phyloP scores from a whole-genome alignment of 257 asterid genomes.

The Solanum medicagineum region DNA sequence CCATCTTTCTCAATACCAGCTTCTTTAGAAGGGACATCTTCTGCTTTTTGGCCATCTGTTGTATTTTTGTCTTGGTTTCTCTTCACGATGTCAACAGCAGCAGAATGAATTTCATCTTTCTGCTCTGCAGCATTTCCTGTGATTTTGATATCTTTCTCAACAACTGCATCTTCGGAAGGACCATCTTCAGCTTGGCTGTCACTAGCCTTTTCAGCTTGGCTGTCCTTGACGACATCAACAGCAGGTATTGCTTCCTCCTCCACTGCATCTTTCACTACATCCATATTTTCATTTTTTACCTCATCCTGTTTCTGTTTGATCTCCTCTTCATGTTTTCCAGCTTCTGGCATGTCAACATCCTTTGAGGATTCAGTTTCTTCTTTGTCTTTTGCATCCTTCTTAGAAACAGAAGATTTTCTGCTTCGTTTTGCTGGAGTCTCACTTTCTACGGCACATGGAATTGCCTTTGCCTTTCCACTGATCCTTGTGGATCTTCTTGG shows the following conservation, averaged over 20 bases:
- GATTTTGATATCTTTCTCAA: slow-evolving; percentile 2
- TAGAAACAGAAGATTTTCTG: slow-evolving; percentile 23
- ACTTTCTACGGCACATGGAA: slow-evolving; percentile 14
- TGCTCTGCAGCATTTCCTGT: slow-evolving; percentile 1
- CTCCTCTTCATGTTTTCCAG: slow-evolving; percentile 9
- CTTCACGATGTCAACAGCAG: neutral
- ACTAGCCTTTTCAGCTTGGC: neutral
- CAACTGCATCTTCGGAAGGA: neutral
- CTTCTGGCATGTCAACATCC: slow-evolving; percentile 14
- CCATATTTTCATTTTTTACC: neutral
- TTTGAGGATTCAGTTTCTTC: slow-evolving; percentile 10
- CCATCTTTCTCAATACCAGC: neutral
- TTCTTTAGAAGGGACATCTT: neutral
- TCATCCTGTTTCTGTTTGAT: neutral
- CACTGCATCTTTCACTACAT: neutral
- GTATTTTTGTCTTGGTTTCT: neutral
- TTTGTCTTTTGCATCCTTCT: slow-evolving; percentile 13
- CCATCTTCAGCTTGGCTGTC: slow-evolving; percentile 2
- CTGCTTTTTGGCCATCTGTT: neutral
- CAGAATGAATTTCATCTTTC: neutral
- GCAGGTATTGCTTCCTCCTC: neutral
- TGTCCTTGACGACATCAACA: slow-evolving; percentile 1
- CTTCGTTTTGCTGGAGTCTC: slow-evolving; percentile 26
- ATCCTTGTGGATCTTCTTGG: slow-evolving; percentile 48
- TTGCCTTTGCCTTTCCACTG: slow-evolving; percentile 24